phyloP scores from a whole-genome alignment of 176 grass and related monocot species.

The Hordeum vulgare region MorexV3_pseudomolecules_assembly NC_058524.1:572259108-572259607 shows the following conservation, averaged over 20 bases:
- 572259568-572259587: no score
- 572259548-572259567: no score
- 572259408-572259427: neutral
- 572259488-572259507: neutral
- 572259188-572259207: no score
- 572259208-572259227: no score
- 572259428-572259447: neutral
- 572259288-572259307: neutral
- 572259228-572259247: neutral
- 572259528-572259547: neutral
- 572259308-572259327: neutral
- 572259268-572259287: neutral
- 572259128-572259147: no score
- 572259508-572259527: neutral
- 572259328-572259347: neutral
- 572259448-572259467: neutral
- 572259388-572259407: slow-evolving; percentile 52
- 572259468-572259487: slow-evolving; percentile 63
- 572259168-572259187: no score
- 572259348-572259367: neutral
- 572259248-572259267: slow-evolving; percentile 11
- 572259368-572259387: slow-evolving; percentile 10
- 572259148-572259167: no score
- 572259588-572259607: neutral
- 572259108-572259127: no score